Percentiles rank a stretch among this genome's conserved stretches.
phyloP scores from a whole-genome alignment of 768 basidiomycete species.

The Boletellus ananiceps region DNA sequence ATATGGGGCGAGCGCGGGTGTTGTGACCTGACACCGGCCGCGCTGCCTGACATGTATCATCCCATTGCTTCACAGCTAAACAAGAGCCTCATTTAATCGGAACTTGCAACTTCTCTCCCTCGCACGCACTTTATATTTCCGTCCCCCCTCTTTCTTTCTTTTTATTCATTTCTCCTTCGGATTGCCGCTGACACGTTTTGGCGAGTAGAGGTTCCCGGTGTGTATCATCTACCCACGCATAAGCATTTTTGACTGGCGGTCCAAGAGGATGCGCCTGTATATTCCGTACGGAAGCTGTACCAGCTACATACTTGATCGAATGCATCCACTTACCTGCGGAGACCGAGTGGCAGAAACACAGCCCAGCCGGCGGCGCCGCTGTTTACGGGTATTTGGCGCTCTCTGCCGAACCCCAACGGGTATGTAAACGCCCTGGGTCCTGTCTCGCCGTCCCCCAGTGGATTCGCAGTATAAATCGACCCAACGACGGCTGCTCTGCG shows the following conservation, averaged over 20 bases:
- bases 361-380: not conserved
- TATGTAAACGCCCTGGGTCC: slow-evolving; percentile 1
- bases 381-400: slow-evolving; percentile 21
- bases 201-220: slow-evolving; percentile 12
- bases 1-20: slow-evolving; percentile 7
- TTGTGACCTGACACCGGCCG: slow-evolving; percentile 7
- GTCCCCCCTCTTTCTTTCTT: not conserved
- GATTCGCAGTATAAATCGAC: slow-evolving; percentile 23
- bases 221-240: slow-evolving; percentile 16
- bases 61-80: slow-evolving; percentile 13
- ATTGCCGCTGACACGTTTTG: slow-evolving; percentile 14
- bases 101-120: not conserved
- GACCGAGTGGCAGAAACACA: not conserved
- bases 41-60: slow-evolving; percentile 19
- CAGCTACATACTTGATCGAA: not conserved
- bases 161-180: slow-evolving; percentile 8
- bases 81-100: slow-evolving; percentile 19
- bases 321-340: not conserved
- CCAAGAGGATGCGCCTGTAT: slow-evolving; percentile 6
- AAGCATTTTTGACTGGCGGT: not conserved
- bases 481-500: slow-evolving; percentile 27
- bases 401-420: slow-evolving; percentile 30
- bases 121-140: not conserved
- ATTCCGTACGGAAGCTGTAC: slow-evolving; percentile 21
- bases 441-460: slow-evolving; percentile 19